Base-by-base conservation (phyloP, 768 basidiomycete genomes). In the Termitomyces sp. region DNA sequence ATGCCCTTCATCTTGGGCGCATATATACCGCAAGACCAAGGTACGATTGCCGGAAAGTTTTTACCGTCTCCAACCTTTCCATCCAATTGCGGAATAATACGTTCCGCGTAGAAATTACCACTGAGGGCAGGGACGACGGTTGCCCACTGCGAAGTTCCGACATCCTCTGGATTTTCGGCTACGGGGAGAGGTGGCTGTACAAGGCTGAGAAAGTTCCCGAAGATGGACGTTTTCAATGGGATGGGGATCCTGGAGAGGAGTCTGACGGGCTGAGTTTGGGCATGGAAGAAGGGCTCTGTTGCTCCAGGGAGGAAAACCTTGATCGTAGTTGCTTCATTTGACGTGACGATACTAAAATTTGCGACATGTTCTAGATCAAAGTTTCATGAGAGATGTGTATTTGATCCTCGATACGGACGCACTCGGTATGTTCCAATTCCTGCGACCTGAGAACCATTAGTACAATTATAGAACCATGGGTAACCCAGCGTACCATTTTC, bases 371-470 rank as follows among this genome's bases (percentile, higher is more conserved):
- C 72, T 73, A 49, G 12, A 37, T 52, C 3, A 45, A 26, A 12
- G n/a, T 7, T 38, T 17, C 6, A 17, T 47, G 26, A 19, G 35
- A 17, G 33, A 33, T 6, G 26, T 14, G 11, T 6, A 26, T 26
- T 23, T n/a, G 7, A 21, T 19, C 3, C 33, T 6, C 15, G 49
- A 37, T 17, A 26, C 46, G 38, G 37, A 33, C 42, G 17, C 12
- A 73, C 72, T 73, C 0, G 71, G 69, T 15, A 70, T 70, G 50
- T 72, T 71, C 72, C 70, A 71, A 54, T 71, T 71, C 35, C 63
- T 65, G 19, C 71, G 69, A 17, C 70, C 70, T 71, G 51, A 15
- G 30, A 33, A 0, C 37, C 35, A 17, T 23, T 15, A 33, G 30
- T 19, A 40, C 7, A 21, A 8, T 40, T 28, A 50, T 21, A 43